Evolutionary conservation across 768 basidiomycete genomes (phyloP).

Genomic region (Termitomyces sp.): DNA sequence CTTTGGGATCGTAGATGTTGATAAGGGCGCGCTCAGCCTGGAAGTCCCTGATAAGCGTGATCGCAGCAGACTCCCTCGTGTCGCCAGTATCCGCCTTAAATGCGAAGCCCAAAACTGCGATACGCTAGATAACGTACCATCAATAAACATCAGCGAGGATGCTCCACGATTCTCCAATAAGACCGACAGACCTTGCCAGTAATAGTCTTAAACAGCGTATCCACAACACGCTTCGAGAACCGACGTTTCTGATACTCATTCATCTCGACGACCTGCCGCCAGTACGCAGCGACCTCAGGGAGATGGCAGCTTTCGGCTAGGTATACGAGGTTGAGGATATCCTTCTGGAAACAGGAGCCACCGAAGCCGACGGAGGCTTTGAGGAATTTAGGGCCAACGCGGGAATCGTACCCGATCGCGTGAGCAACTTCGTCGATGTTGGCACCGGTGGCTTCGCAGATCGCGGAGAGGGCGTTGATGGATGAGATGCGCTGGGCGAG

Average conservation of each 20-base stretch:
- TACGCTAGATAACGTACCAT: slow-evolving; percentile 43
- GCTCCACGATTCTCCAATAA: background rate
- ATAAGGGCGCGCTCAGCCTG: slow-evolving; percentile 81
- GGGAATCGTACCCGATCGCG: slow-evolving; percentile 89
- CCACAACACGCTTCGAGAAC: slow-evolving; percentile 94
- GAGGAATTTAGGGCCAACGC: slow-evolving; percentile 93
- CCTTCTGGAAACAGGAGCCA: slow-evolving; percentile 99
- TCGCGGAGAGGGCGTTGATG: slow-evolving; percentile 95
- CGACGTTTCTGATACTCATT: slow-evolving; percentile 98
- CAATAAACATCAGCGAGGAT: background rate
- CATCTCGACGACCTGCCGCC: slow-evolving; percentile 95
- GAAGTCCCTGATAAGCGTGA: slow-evolving; percentile 93
- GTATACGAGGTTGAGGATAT: slow-evolving; percentile 98
- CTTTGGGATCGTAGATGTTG: slow-evolving; percentile 90
- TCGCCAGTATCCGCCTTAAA: slow-evolving; percentile 99
- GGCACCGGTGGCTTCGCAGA: slow-evolving; percentile 98
- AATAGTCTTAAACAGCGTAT: slow-evolving; percentile 97
- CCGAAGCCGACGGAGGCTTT: slow-evolving; percentile 96
- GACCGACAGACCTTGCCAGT: slow-evolving; percentile 75
- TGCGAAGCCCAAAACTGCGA: slow-evolving; percentile 96
- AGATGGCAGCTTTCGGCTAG: slow-evolving; percentile 91
- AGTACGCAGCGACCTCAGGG: slow-evolving; percentile 96
- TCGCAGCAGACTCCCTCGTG: slow-evolving; percentile 95
- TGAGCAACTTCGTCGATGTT: slow-evolving; percentile 97
- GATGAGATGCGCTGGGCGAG: slow-evolving; percentile 99